Percentiles rank a stretch among this genome's conserved stretches.
Evolutionary conservation across 768 basidiomycete genomes (phyloP).

Genomic region (Tulasnella sp.): DNA sequence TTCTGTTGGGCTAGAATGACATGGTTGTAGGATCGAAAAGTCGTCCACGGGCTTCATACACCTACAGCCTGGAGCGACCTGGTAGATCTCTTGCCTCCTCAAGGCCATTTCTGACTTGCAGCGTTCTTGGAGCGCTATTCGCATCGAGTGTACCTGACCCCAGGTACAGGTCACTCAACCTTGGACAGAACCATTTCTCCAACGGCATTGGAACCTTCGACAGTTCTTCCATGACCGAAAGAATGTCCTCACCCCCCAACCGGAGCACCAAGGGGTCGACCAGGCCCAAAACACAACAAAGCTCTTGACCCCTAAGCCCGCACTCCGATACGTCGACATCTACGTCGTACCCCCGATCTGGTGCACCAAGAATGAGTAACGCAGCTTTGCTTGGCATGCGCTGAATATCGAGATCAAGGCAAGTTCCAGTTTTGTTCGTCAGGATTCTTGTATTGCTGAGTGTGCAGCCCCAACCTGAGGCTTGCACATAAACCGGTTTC

Average conservation of each 20-base stretch:
- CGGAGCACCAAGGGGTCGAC: neutral
- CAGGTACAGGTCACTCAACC: neutral
- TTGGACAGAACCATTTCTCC: neutral
- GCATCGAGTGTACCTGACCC: neutral
- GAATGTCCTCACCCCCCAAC: neutral
- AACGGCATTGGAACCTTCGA: neutral
- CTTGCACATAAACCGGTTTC: neutral
- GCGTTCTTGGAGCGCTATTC: neutral
- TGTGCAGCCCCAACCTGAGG: neutral
- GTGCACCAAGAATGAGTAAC: neutral
- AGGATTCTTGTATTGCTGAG: neutral
- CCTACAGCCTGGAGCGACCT: neutral
- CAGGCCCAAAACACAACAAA: neutral
- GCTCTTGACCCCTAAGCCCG: neutral
- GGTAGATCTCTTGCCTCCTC: neutral
- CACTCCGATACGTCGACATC: neutral
- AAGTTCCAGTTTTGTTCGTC: neutral
- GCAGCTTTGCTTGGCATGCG: neutral
- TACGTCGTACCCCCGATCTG: neutral
- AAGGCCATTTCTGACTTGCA: neutral
- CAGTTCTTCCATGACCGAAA: neutral
- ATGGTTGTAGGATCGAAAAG: neutral
- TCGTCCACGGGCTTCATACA: neutral
- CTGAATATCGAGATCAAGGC: neutral
- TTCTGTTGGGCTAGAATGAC: neutral